Percentiles rank a stretch among this genome's conserved stretches.
phyloP scores from a whole-genome alignment of 768 basidiomycete species.

The Mycena sanguinolenta region DNA sequence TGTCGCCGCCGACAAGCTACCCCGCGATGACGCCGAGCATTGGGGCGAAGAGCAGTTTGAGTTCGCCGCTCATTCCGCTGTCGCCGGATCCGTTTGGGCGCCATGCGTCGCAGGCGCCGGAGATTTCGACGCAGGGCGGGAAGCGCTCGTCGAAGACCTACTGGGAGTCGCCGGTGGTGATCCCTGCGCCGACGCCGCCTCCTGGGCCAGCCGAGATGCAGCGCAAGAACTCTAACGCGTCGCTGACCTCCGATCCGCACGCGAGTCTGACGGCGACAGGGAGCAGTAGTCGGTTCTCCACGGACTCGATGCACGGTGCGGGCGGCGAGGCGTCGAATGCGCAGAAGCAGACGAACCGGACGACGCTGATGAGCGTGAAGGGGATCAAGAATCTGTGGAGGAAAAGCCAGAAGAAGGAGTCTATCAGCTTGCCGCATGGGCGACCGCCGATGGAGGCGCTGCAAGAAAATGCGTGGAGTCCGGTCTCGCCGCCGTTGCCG shows the following conservation, averaged over 20 bases:
- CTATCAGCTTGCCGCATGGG: constrained; percentile 61
- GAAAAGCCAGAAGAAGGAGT: constrained; percentile 70
- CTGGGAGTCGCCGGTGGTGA: constrained; percentile 54
- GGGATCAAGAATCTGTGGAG: constrained; percentile 84
- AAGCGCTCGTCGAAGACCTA: constrained; percentile 50
- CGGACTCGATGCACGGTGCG: constrained; percentile 70
- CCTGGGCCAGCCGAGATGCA: constrained; percentile 36
- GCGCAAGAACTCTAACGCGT: constrained; percentile 31
- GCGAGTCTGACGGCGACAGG: not conserved
- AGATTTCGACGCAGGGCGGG: constrained; percentile 11
- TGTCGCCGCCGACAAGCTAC: constrained; percentile 47
- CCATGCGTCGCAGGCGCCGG: constrained; percentile 63
- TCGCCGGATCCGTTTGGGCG: constrained; percentile 88
- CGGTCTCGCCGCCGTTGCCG: constrained; percentile 27
- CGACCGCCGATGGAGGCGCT: constrained; percentile 63
- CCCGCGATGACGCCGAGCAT: constrained; percentile 50
- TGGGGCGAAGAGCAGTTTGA: constrained; percentile 43
- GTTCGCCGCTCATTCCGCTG: constrained; percentile 82
- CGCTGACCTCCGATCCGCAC: not conserved
- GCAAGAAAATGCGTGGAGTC: constrained; percentile 46
- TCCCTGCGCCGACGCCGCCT: constrained; percentile 35
- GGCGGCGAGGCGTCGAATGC: constrained; percentile 39
- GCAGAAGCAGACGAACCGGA: constrained; percentile 55
- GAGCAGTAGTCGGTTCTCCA: constrained; percentile 72
- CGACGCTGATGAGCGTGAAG: constrained; percentile 80